Base-by-base conservation (phyloP, 2,329 filamentous ascomycete genomes). In the Purpureocillium takamizusanense region DNA sequence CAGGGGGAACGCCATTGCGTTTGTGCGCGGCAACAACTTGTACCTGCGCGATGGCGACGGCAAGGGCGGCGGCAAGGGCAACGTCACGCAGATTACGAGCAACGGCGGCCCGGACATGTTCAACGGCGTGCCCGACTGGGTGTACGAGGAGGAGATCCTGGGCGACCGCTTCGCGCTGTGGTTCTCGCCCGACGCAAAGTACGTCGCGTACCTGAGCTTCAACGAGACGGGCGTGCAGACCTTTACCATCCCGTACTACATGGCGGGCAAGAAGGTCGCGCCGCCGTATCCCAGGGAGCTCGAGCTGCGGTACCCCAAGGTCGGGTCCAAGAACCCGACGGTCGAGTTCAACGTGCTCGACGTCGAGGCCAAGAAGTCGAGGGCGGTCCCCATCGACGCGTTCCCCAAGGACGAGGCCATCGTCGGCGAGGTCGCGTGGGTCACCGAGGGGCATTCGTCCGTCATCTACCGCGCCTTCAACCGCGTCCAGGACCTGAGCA, bases 101-200 rank as follows among this genome's bases (percentile, higher is more conserved):
- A 69, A 81, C 46, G 78, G 78, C 10, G 68, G 75, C 0, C 71
- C 74, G 0, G 74, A 81, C 51, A 59, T 71, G 47, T 85, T 82
- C 60, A 74, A 81, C 42, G 78, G 66, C 4, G 69, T 81, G 1
- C 78, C 78, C 0, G 78, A 82, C 49, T 83, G 90, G 90, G 90
- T 95, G 0, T 94, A 94, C 50, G 86, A 92, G 54, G 67, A 71
- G 42, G 61, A 65, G 40, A 57, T 65, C 4, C 84, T 95, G 45
- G 61, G 68, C 4, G 78, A 74, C 2, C 83, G 86, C 47, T 86
- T 76, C 42, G 86, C 85, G 2, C 86, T 89, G 1, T 97, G 90
- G 90, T 95, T 88, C 85, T 89, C 86, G 13, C 76, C 81, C 17
- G 87, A 92, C 57, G 88, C 87, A 30, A 81, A 86, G 51, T 94